Evolutionary conservation across 2,329 filamentous ascomycete genomes (phyloP), one percentile per base, ranked within the genome.

Genomic region (Periglandula ipomoeae): DNA sequence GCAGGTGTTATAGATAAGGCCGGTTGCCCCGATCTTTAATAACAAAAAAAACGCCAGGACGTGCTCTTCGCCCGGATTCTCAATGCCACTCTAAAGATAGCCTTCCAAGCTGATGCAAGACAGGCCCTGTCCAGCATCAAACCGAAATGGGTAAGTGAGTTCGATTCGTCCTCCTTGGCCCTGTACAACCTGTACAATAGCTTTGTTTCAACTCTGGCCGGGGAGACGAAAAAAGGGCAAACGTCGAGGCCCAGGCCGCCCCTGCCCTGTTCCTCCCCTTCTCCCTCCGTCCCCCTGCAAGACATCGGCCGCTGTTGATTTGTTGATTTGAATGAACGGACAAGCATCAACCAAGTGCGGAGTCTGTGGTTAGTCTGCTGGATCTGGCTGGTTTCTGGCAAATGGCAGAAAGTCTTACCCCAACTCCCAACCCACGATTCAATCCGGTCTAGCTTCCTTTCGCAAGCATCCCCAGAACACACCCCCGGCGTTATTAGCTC

Each of bases 181-280:
- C 44, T 27, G 34, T 9, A 15, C n/a, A 27, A n/a, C n/a, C n/a
- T n/a, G n/a, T n/a, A n/a, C n/a, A 26, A 22, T 13, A n/a, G 23
- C 32, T 5, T 45, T 45, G 44, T 46, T 30, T 46, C 44, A 46
- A 37, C 22, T 38, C 13, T 39, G 37, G 37, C 37, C 37, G 37
- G 37, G 35, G 34, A 37, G n/a, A n/a, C n/a, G n/a, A 37, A 13
- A 7, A 34, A 5, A n/a, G 5, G 13, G 13, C 13, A 7, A n/a
- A 22, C 37, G 17, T 39, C 37, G n/a, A 39, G 35, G 19, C 35
- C 35, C n/a, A 38, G 20, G 35, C 35, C 19, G 17, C 35, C n/a
- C n/a, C n/a, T n/a, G n/a, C n/a, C n/a, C n/a, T n/a, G n/a, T n/a
- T n/a, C n/a, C n/a, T n/a, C n/a, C n/a, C n/a, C n/a, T n/a, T n/a